A percentile compares a stretch with the other conserved stretches of the same genome.
Evolutionary conservation across 2,329 filamentous ascomycete genomes (phyloP).

Genomic region (Fusarium nanum): DNA sequence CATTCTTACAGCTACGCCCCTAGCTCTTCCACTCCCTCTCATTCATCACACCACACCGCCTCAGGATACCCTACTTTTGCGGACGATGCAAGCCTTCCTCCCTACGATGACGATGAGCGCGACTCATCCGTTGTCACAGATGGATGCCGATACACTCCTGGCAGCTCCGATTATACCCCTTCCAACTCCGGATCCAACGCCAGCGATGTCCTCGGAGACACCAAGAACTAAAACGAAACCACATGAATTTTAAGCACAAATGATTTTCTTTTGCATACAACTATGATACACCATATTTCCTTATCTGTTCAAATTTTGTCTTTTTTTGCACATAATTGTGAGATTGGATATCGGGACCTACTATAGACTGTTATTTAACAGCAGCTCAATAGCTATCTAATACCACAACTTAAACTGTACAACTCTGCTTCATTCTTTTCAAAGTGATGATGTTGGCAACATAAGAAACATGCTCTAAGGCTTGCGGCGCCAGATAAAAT

Average conservation of each 20-base stretch:
- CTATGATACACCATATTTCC: constrained; percentile 32
- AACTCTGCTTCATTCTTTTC: background rate
- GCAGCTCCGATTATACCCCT: constrained; percentile 44
- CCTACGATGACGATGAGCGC: constrained; percentile 53
- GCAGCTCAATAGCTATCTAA: constrained; percentile 35
- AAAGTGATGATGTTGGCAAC: background rate
- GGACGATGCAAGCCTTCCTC: constrained; percentile 54
- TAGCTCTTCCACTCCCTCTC: constrained; percentile 31
- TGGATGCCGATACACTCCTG: constrained; percentile 56
- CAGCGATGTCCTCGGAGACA: constrained; percentile 41
- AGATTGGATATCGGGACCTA: constrained; percentile 2
- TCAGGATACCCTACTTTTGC: constrained; percentile 41
- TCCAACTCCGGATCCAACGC: constrained; percentile 38
- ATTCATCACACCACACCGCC: constrained; percentile 29
- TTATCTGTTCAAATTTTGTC: constrained; percentile 17
- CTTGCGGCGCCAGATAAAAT: background rate
- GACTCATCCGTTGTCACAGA: constrained; percentile 56
- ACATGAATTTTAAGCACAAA: constrained; percentile 14
- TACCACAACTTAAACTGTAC: constrained; percentile 23
- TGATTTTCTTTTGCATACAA: constrained; percentile 25
- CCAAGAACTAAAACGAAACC: constrained; percentile 37
- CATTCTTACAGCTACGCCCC: constrained; percentile 23
- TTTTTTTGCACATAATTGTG: constrained; percentile 17
- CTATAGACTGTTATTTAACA: constrained; percentile 12
- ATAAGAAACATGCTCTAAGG: background rate